Percentiles rank a stretch among this genome's conserved stretches.
Conservation (phyloP, 2,329 filamentous ascomycete genomes). For the Pyrenophora tritici-repentis region DNA sequence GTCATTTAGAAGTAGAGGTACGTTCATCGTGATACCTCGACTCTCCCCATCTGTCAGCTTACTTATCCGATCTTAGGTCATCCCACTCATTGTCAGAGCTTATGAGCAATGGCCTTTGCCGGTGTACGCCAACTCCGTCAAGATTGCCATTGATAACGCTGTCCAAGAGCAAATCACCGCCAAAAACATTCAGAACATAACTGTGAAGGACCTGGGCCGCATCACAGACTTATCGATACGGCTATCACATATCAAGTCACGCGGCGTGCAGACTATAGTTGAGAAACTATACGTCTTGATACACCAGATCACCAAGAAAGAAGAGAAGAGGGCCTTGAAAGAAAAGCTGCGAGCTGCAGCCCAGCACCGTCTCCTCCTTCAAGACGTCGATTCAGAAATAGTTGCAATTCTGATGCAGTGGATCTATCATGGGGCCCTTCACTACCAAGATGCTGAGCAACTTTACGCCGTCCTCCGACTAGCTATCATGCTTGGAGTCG, state of each 20-base stretch:
- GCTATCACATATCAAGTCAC: conserved; percentile 14
- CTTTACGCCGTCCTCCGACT: conserved; percentile 24
- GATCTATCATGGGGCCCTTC: conserved; percentile 16
- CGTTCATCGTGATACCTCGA: background rate
- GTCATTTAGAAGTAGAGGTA: conserved; percentile 1
- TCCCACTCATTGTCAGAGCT: background rate
- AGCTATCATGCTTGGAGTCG: conserved; percentile 17
- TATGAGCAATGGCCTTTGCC: conserved; percentile 4
- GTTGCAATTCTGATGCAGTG: conserved; percentile 25
- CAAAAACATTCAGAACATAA: conserved; percentile 4
- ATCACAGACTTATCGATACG: background rate
- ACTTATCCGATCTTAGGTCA: background rate
- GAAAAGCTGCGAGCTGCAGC: conserved; percentile 20
- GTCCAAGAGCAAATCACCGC: conserved; percentile 5
- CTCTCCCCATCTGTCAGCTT: fast-evolving
- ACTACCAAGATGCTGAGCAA: conserved; percentile 11
- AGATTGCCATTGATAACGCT: background rate
- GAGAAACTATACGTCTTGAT: conserved; percentile 6
- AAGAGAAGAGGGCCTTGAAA: conserved; percentile 7
- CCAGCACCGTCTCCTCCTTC: conserved; percentile 23
- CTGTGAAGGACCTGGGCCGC: background rate
- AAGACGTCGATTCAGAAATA: conserved; percentile 1
- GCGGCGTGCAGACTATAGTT: conserved; percentile 12
- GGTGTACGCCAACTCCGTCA: background rate
- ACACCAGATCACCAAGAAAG: conserved; percentile 8